Percentiles rank a stretch among this genome's conserved stretches.
phyloP scores from a whole-genome alignment of 768 basidiomycete species.

The Galerina sulciceps region DNA sequence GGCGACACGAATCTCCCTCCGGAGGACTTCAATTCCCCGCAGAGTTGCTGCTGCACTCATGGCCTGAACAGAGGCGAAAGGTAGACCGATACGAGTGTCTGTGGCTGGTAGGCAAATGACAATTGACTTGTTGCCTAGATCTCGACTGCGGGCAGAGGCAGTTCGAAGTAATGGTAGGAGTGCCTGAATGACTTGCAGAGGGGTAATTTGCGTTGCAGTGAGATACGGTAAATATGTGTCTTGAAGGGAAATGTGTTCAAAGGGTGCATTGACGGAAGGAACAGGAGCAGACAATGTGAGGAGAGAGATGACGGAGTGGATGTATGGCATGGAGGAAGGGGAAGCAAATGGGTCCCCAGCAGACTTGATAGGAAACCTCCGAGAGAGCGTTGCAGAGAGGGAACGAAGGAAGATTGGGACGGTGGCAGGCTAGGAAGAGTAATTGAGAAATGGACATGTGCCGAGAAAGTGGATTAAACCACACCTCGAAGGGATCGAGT shows the following conservation, averaged over 20 bases:
- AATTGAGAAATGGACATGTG: background rate
- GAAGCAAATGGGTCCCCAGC: conserved; percentile 83
- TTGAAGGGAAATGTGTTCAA: conserved; percentile 71
- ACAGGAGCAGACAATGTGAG: conserved; percentile 56
- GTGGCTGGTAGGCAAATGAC: conserved; percentile 77
- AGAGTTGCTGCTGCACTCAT: conserved; percentile 80
- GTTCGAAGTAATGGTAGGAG: conserved; percentile 78
- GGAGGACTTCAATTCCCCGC: conserved; percentile 72
- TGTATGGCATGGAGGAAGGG: conserved; percentile 65
- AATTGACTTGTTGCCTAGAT: conserved; percentile 61
- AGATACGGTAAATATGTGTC: conserved; percentile 73
- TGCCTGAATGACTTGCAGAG: conserved; percentile 76
- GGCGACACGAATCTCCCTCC: conserved; percentile 70
- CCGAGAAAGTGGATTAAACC: conserved; percentile 16
- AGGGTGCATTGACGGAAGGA: conserved; percentile 54
- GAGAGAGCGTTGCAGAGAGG: conserved; percentile 76
- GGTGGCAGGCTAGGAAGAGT: conserved; percentile 59
- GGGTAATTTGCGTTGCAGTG: conserved; percentile 74
- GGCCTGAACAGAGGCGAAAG: conserved; percentile 66
- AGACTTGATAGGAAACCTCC: conserved; percentile 78
- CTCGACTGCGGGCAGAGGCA: conserved; percentile 57
- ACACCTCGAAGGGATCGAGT: conserved; percentile 77
- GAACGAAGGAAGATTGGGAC: conserved; percentile 82
- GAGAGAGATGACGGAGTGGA: conserved; percentile 80
- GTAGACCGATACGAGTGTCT: conserved; percentile 75